Conservation (phyloP, 139 green algal genomes). For the Picochlorum sp. region DNA sequence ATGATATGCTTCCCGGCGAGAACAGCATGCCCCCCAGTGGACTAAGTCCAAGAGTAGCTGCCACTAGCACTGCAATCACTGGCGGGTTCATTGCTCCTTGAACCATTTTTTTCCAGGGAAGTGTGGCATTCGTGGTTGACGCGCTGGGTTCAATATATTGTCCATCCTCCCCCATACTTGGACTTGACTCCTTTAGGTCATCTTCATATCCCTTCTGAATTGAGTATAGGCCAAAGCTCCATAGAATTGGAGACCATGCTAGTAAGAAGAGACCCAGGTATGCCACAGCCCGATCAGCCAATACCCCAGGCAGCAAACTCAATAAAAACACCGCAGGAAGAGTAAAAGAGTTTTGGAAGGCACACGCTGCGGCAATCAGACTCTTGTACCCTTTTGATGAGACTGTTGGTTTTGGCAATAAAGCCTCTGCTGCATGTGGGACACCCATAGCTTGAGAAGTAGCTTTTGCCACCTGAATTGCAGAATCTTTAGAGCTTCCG, state of each 20-base stretch:
- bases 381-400: slow-evolving; percentile 12
- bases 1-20: not conserved
- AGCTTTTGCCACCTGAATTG: slow-evolving; percentile 17
- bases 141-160: no score
- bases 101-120: not conserved
- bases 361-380: slow-evolving; percentile 29
- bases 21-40: slow-evolving; percentile 27
- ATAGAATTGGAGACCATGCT: slow-evolving; percentile 45
- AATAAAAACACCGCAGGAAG: slow-evolving; percentile 46
- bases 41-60: slow-evolving; percentile 35
- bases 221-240: slow-evolving; percentile 36
- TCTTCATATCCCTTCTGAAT: slow-evolving; percentile 6
- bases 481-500: not conserved
- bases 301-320: slow-evolving; percentile 25
- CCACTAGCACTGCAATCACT: slow-evolving; percentile 36
- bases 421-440: slow-evolving; percentile 11
- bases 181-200: not conserved
- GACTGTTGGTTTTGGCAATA: slow-evolving; percentile 4
- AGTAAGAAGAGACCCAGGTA: slow-evolving; percentile 35
- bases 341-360: slow-evolving; percentile 64
- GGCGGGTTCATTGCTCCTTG: slow-evolving; percentile 37
- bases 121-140: no score
- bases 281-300: slow-evolving; percentile 9
- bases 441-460: slow-evolving; percentile 21
- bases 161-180: not conserved